Conservation (phyloP, 2,329 filamentous ascomycete species). For the Sporothrix mexicana region DNA sequence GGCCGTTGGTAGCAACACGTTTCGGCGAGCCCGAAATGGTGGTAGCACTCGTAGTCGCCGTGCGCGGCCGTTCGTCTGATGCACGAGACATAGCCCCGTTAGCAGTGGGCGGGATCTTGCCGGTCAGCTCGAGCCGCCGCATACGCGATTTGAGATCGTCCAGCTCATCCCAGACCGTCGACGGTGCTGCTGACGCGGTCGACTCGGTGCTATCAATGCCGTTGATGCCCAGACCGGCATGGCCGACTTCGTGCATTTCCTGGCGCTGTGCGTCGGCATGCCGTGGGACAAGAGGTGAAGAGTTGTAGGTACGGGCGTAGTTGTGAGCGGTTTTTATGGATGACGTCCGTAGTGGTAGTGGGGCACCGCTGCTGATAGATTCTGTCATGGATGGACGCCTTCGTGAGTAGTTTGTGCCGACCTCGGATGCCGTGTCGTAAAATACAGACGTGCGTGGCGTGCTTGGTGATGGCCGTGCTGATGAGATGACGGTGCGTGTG, state of each 20-base stretch:
- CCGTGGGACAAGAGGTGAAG: slow-evolving; percentile 64
- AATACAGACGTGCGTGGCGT: slow-evolving; percentile 57
- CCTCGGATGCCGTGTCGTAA: slow-evolving; percentile 50
- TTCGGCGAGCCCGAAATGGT: slow-evolving; percentile 91
- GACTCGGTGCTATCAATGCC: slow-evolving; percentile 76
- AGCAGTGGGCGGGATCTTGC: slow-evolving; percentile 83
- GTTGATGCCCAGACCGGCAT: slow-evolving; percentile 44
- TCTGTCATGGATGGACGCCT: slow-evolving; percentile 58
- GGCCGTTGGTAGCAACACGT: slow-evolving; percentile 60
- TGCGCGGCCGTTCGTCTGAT: slow-evolving; percentile 82
- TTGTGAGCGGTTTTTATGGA: slow-evolving; percentile 52
- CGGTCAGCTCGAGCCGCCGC: slow-evolving; percentile 84
- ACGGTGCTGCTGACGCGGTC: slow-evolving; percentile 83
- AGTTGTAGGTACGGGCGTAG: slow-evolving; percentile 59
- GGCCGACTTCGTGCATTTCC: slow-evolving; percentile 46
- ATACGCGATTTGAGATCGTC: slow-evolving; percentile 95
- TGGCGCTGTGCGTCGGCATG: slow-evolving; percentile 44
- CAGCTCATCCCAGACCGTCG: slow-evolving; percentile 96
- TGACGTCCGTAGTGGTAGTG: slow-evolving; percentile 50
- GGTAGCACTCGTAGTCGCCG: slow-evolving; percentile 88
- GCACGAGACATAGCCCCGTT: slow-evolving; percentile 77
- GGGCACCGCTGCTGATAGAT: slow-evolving; percentile 44
- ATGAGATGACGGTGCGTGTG: slow-evolving; percentile 30
- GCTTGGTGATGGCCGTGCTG: slow-evolving; percentile 50
- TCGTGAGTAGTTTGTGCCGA: slow-evolving; percentile 43